These are phyloP conservation scores for Scleromitrula shiraiana DNA, from an alignment of 2,329 filamentous ascomycete species.

Conservation along the genomic window DNA sequence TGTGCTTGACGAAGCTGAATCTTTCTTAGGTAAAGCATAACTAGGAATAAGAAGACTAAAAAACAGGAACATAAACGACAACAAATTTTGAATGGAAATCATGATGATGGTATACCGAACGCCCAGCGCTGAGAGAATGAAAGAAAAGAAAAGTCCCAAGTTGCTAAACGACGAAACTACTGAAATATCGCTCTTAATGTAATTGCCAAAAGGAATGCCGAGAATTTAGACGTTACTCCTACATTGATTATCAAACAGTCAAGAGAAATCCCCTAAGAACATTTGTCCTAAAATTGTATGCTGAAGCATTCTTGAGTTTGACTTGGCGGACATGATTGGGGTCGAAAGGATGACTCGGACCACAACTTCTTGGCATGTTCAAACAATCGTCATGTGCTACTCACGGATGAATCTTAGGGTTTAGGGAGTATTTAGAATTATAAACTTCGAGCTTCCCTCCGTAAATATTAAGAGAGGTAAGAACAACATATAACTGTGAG, in stretches of 20 bases:
- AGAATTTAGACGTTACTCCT: not conserved
- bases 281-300: conserved; percentile 1
- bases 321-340: conserved; percentile 4
- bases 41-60: conserved; percentile 7
- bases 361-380: conserved; percentile 4
- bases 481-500: not conserved
- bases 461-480: too few relatives aligned
- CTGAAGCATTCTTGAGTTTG: conserved; percentile 7
- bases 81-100: conserved; percentile 4
- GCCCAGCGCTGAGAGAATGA: conserved; percentile 4
- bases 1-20: conserved; percentile 7
- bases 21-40: conserved; percentile 19
- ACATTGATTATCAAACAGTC: conserved; percentile 1
- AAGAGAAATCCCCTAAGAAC: not conserved
- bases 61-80: not conserved
- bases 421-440: not conserved
- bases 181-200: not conserved
- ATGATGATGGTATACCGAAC: conserved; percentile 4
- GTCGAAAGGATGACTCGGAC: conserved; percentile 2
- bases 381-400: not conserved
- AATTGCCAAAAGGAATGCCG: not conserved
- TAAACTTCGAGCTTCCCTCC: too few relatives aligned
- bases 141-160: not conserved
- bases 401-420: not conserved
- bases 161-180: not conserved